phyloP scores from a whole-genome alignment of 345 rosid species.

The Angophora floribunda region DNA sequence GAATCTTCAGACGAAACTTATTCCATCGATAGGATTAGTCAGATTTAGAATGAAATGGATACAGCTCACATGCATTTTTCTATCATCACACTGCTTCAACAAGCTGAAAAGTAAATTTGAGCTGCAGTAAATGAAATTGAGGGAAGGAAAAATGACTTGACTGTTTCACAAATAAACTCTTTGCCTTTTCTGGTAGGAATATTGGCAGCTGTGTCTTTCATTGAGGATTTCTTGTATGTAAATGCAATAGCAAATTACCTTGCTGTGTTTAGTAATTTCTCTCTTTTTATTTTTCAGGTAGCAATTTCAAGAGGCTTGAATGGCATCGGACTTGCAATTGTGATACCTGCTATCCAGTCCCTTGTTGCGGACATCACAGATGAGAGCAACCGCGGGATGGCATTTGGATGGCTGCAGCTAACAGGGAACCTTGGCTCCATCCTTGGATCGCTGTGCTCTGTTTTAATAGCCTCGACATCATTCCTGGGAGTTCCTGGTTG shows the following conservation, averaged over 20 bases:
- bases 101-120: neutral
- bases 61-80: neutral
- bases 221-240: neutral
- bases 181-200: neutral
- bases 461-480: constrained; percentile 50
- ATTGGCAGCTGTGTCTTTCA: neutral
- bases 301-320: constrained; percentile 80
- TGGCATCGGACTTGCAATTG: constrained; percentile 77
- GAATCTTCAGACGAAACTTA: neutral
- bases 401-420: constrained; percentile 75
- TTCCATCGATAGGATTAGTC: neutral
- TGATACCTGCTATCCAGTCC: constrained; percentile 73
- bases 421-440: constrained; percentile 54
- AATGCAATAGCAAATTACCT: neutral
- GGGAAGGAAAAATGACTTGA: neutral
- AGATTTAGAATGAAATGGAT: neutral
- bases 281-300: constrained; percentile 24
- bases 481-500: constrained; percentile 65
- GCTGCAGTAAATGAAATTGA: neutral
- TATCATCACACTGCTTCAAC: neutral
- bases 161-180: neutral
- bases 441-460: constrained; percentile 41
- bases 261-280: neutral
- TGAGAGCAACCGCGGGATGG: constrained; percentile 58
- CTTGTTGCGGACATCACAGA: constrained; percentile 73